A percentile compares a stretch with the other conserved stretches of the same genome.
phyloP scores from a whole-genome alignment of 495 filamentous ascomycete genomes.

The Aspergillus avenaceus region DNA sequence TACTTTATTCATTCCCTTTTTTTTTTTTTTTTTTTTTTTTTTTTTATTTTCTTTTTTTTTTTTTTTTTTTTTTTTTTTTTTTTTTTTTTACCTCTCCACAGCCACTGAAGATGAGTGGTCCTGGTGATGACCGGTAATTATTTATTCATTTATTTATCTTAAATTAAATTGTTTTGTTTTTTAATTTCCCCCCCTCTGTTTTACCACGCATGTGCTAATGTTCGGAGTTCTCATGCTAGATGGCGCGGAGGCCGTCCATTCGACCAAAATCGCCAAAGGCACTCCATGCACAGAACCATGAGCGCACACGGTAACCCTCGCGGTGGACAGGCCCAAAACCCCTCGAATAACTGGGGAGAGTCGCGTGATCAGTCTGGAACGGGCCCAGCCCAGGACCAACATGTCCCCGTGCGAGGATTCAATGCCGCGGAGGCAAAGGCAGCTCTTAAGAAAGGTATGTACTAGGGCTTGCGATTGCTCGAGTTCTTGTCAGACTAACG shows the following conservation, averaged over 20 bases:
- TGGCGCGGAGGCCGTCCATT: constrained; percentile 38
- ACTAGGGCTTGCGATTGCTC: no score
- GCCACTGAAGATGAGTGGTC: constrained; percentile 37
- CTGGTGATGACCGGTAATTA: constrained; percentile 35
- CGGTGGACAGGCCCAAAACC: constrained; percentile 19
- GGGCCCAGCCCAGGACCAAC: constrained; percentile 32
- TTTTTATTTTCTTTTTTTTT: no score
- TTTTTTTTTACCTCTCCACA: no score
- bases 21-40: no score
- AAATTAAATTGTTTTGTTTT: constrained; percentile 1
- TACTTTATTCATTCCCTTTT: neutral
- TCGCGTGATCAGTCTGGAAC: constrained; percentile 16
- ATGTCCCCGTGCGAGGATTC: constrained; percentile 44
- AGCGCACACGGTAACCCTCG: constrained; percentile 30
- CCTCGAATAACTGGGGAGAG: constrained; percentile 23
- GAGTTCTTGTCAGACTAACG: neutral
- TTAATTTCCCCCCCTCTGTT: neutral
- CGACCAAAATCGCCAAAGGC: constrained; percentile 37
- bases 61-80: no score
- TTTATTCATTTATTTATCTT: neutral
- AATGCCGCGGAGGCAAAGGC: constrained; percentile 44
- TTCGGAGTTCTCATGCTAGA: constrained; percentile 13
- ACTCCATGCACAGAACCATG: constrained; percentile 26
- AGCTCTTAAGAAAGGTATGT: constrained; percentile 37
- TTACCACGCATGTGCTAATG: neutral